These are phyloP conservation scores for Syncephalastrum sp. DNA, from an alignment of 371 early-diverging fungal species.

Conservation along the genomic window DNA sequence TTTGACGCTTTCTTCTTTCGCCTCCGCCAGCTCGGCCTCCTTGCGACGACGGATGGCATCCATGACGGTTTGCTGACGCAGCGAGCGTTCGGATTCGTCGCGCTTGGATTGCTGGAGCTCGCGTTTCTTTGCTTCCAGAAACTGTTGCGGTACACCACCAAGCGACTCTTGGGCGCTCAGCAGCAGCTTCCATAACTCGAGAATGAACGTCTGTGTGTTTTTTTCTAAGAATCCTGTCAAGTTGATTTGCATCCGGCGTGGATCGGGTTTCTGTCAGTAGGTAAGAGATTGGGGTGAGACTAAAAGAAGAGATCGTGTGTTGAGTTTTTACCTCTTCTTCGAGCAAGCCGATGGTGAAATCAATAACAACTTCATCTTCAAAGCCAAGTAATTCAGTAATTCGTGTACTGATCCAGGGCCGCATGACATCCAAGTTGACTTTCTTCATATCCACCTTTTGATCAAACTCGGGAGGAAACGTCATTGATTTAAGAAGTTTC, in stretches of 20 bases:
- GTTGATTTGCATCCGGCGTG: slow-evolving; percentile 89
- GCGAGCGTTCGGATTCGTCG: slow-evolving; percentile 16
- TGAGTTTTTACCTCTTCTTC: slow-evolving; percentile 63
- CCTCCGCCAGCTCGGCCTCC: slow-evolving; percentile 16
- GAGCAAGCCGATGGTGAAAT: slow-evolving; percentile 80
- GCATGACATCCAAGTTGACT: slow-evolving; percentile 83
- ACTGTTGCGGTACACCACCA: slow-evolving; percentile 83
- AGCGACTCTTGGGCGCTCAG: slow-evolving; percentile 83
- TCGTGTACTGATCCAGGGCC: slow-evolving; percentile 83
- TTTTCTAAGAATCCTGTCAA: slow-evolving; percentile 93
- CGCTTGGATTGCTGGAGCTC: slow-evolving; percentile 61
- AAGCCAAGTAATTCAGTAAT: slow-evolving; percentile 81
- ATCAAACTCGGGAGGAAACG: slow-evolving; percentile 80
- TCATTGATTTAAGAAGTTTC: slow-evolving; percentile 78
- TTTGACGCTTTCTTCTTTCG: slow-evolving; percentile 4
- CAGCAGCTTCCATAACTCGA: slow-evolving; percentile 87
- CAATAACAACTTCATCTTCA: slow-evolving; percentile 93
- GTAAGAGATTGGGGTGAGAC: not conserved
- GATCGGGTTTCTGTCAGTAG: slow-evolving; percentile 66
- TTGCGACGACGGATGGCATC: slow-evolving; percentile 38
- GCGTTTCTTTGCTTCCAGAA: slow-evolving; percentile 84
- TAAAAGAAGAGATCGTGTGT: not conserved
- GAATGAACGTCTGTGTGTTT: slow-evolving; percentile 78
- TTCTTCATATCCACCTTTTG: slow-evolving; percentile 90
- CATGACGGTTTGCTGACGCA: slow-evolving; percentile 40